Base-by-base conservation (phyloP, 2,329 filamentous ascomycete genomes). In the Cordyceps militaris region DNA sequence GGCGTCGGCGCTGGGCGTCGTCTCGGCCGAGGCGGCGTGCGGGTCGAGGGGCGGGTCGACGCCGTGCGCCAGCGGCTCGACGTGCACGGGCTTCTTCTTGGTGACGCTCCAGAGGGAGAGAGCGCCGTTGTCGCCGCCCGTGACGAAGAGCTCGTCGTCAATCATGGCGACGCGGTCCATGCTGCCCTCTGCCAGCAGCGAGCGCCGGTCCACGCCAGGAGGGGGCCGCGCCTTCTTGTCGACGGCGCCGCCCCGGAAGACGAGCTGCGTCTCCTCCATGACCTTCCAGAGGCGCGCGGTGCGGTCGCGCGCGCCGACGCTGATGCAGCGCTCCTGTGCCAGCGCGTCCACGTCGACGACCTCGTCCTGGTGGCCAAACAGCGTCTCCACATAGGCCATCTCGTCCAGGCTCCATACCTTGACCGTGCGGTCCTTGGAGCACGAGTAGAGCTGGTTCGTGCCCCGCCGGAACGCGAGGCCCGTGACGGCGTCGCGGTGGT, bases 281-380 rank as follows among this genome's bases (percentile, higher is more conserved):
- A 99, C 92, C 73, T 97, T 97, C 94, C 94, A 99, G 64, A 96
- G 75, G 59, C 94, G 82, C 40, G 93, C 94, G 2, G 92, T 97
- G 58, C 93, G 86, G 71, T 99, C 94, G 63, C 94, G 82, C 6
- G 91, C 88, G 57, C 94, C 94, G 19, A 96, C 94, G 61, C 87
- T 94, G 60, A 97, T 81, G 69, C 94, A 97, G 50, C 91, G 86
- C 71, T 97, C 94, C 64, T 91, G 85, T 2, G 87, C 86, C 61
- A 96, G 80, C 23, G 90, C 87, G 62, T 89, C 88, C 56, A 99
- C 83, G 67, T 91, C 89, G 38, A 93, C 80, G 5, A 97, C 88
- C 62, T 89, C 82, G 69, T 97, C 93, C 69, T 97, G 93, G 73
- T 99, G 94, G 46, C 94, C 94, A 68, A 97, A 97, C 0, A 99